phyloP scores from a whole-genome alignment of 192 early-diverging fungal genomes.

The Podila minutissima region DNA sequence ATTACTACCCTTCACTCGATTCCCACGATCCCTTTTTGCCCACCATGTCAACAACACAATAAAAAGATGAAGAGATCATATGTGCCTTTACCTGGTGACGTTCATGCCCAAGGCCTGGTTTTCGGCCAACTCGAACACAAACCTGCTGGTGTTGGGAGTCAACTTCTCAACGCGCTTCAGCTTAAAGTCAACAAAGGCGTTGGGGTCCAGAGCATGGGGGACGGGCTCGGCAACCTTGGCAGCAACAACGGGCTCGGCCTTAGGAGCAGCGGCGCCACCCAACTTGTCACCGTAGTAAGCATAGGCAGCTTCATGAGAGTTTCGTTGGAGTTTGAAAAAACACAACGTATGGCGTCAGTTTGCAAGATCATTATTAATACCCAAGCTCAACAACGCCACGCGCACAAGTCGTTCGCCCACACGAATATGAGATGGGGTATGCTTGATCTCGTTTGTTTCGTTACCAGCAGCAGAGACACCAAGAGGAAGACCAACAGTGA shows the following conservation, averaged over 20 bases:
- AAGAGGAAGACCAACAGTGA: constrained; percentile 39
- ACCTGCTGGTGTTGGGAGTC: constrained; percentile 38
- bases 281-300: constrained; percentile 42
- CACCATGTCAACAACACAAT: background rate
- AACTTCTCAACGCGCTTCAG: constrained; percentile 52
- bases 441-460: background rate
- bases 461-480: constrained; percentile 39
- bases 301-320: constrained; percentile 26
- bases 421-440: background rate
- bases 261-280: constrained; percentile 7
- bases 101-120: constrained; percentile 75
- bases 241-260: constrained; percentile 1
- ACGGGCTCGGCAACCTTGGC: constrained; percentile 23
- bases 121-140: constrained; percentile 47
- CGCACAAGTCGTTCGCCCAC: too few relatives aligned
- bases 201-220: constrained; percentile 53
- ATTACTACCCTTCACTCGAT: constrained; percentile 72
- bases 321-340: background rate
- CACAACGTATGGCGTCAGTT: constrained; percentile 5
- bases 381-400: background rate
- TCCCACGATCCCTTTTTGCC: constrained; percentile 53
- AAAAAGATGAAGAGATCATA: constrained; percentile 1
- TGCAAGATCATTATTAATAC: background rate
- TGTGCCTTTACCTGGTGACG: constrained; percentile 52
- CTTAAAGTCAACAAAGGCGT: constrained; percentile 65